Evolutionary conservation across 495 filamentous ascomycete species (phyloP).

Genomic region (Podospora tetraspora): DNA sequence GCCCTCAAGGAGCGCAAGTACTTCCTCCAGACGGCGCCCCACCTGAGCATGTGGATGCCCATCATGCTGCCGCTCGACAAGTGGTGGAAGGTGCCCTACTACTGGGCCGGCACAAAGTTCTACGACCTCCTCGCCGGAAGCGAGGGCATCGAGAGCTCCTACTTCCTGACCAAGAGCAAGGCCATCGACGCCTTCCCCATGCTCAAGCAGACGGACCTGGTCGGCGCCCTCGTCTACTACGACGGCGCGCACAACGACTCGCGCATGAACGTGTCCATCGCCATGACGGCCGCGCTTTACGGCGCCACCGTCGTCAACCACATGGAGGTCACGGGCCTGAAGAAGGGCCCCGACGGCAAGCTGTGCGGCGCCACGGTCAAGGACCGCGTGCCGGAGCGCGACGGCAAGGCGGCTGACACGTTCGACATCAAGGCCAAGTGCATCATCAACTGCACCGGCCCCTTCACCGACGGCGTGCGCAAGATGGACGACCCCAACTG

Average conservation of each 20-base stretch:
- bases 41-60: conserved; percentile 89
- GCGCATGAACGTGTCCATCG: conserved; percentile 94
- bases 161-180: conserved; percentile 91
- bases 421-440: conserved; percentile 82
- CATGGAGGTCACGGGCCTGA: conserved; percentile 76
- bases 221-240: conserved; percentile 95
- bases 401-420: conserved; percentile 46
- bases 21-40: conserved; percentile 92
- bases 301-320: conserved; percentile 92
- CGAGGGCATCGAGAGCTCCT: conserved; percentile 95
- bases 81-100: conserved; percentile 98
- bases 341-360: conserved; percentile 73
- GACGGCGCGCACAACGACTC: conserved; percentile 98
- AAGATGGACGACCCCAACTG: conserved; percentile 74
- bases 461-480: conserved; percentile 88
- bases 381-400: conserved; percentile 61
- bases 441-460: conserved; percentile 94
- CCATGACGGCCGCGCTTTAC: conserved; percentile 92
- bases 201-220: conserved; percentile 78
- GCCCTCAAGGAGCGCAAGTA: conserved; percentile 94
- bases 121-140: conserved; percentile 94
- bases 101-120: conserved; percentile 91
- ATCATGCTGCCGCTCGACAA: conserved; percentile 96
- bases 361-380: conserved; percentile 74
- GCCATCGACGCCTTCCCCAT: conserved; percentile 97